A percentile compares a stretch with the other conserved stretches of the same genome.
phyloP scores from a whole-genome alignment of 345 rosid species.

The Psidium guajava region DNA sequence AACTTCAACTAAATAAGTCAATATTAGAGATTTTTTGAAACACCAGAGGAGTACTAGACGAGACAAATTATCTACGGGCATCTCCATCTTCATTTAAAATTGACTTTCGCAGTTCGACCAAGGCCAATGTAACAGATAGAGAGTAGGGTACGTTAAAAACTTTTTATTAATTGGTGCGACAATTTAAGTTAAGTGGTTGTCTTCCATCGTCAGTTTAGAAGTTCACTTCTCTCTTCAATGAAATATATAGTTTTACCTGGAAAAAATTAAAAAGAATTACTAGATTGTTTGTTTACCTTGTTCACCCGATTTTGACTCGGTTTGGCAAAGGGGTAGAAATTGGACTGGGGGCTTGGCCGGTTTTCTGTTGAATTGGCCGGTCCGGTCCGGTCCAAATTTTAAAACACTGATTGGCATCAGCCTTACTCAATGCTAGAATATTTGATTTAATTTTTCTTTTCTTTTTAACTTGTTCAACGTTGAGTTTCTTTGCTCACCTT shows the following conservation, averaged over 20 bases:
- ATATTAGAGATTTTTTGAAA: neutral
- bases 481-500: neutral
- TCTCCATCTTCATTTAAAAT: neutral
- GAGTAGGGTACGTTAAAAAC: neutral
- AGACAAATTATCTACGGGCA: neutral
- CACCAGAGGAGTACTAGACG: neutral
- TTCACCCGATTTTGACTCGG: neutral
- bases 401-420: neutral
- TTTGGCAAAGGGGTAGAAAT: neutral
- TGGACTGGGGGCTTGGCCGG: neutral
- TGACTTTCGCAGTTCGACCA: neutral
- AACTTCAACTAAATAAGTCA: neutral
- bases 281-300: neutral
- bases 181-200: neutral
- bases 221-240: neutral
- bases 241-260: neutral
- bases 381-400: neutral
- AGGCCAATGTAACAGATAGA: neutral
- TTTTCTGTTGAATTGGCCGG: neutral
- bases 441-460: neutral
- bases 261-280: neutral
- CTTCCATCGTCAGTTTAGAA: neutral
- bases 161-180: neutral
- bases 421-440: neutral
- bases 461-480: neutral